Base-by-base conservation (phyloP, 441 rosid species). In the Breynia disticha region DNA sequence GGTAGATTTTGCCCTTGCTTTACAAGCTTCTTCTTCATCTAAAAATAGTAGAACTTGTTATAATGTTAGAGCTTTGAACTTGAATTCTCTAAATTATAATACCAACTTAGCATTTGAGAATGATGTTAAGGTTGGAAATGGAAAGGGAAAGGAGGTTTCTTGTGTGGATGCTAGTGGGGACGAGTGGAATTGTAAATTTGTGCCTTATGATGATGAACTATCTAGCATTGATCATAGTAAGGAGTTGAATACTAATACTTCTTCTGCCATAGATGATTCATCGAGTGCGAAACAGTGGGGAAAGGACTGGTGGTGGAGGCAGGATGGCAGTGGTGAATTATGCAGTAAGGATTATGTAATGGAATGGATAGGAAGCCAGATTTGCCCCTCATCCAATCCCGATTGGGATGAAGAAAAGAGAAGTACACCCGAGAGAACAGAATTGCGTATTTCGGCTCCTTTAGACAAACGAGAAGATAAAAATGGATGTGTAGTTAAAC, bases 291-390 rank as follows among this genome's bases (percentile, higher is more conserved):
- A 86, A 49, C 95, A 88, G 61, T 88, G 98, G 98, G 97, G 98
- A 3, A 82, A 88, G 63, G 96, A 93, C 66, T 93, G 98, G 98
- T 93, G 98, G 98, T 93, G 98, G 97, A 85, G 84, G 68, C 98
- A 93, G 69, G 97, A 88, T 48, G 95, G 90, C 35, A 88, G 87
- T 68, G 94, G 87, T 42, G 98, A 93, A 58, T 62, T 89, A 62
- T 86, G 91, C 55, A 86, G 95, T 54, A 93, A 89, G 62, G 98
- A 93, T 74, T 89, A 93, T 52, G 95, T 93, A 5, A 82, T 68
- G 85, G 98, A 93, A 70, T 93, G 98, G 98, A 88, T 93, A 45
- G 98, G 97, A 38, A 88, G 97, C 72, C 98, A 93, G 54, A 89
- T 89, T 57, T 77, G 81, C 50, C 84, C 87, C 0, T 76, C 80